Base-by-base conservation (phyloP, 2,329 filamentous ascomycete genomes). In the Simplicillium sp. region DNA sequence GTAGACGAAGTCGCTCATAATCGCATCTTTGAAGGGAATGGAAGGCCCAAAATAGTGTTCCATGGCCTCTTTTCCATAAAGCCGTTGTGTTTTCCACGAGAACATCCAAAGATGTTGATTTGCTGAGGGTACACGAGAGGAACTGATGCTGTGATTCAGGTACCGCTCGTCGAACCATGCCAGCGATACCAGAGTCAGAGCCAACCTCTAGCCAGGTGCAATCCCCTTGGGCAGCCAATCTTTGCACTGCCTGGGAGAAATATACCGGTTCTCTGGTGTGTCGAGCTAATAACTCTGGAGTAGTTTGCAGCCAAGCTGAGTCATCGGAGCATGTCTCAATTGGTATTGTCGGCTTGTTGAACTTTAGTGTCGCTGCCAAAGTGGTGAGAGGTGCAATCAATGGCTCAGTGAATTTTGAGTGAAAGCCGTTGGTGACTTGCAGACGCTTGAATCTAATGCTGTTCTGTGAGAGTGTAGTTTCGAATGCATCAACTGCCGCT, bases 1-100 rank as follows among this genome's bases (percentile, higher is more conserved):
- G 55, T n/a, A 59, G 39, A 15, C 44, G 44, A 3, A 55, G 17
- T 3, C 12, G 15, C 9, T 4, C 7, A 12, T 46, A 54, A 5
- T 44, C 28, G 3, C 13, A 2, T 16, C 38, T 36, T 17, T 51
- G 46, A 14, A 7, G 12, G 7, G 38, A 40, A 18, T 58, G 50
- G 31, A 53, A 51, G 0, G 38, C 36, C 57, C 57, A 60, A 33
- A 47, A 52, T 12, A 50, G 45, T 2, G 44, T 43, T 4, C 5
- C 11, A 12, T 39, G 36, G 6, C 53, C 50, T 2, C 25, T 16
- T 7, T 38, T 46, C 51, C 51, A 56, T 3, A 57, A 36, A 3
- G 42, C 29, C 13, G 40, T n/a, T 2, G 46, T 45, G 8, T 38
- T 35, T 3, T 46, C 29, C 7, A 29, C 29, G 11, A 38, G n/a